Percentiles rank a stretch among this genome's conserved stretches.
Evolutionary conservation across 2,329 filamentous ascomycete species (phyloP).

Genomic region (Apiospora sp.): DNA sequence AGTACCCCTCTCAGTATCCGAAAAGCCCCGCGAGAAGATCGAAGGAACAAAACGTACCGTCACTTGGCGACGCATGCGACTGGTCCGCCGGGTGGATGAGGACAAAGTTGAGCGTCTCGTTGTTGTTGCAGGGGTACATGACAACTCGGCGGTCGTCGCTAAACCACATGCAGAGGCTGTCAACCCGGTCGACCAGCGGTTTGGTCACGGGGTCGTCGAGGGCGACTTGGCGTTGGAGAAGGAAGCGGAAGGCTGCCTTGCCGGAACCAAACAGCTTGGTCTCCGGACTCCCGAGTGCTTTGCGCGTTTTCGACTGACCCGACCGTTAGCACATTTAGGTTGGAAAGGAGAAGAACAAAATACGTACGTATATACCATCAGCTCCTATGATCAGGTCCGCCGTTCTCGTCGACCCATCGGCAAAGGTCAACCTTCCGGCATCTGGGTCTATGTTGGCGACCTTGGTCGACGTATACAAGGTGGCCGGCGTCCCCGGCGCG

Average conservation of each 20-base stretch:
- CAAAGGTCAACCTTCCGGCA: slow-evolving; percentile 33
- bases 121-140: slow-evolving; percentile 56
- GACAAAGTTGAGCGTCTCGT: slow-evolving; percentile 56
- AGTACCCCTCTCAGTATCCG: neutral
- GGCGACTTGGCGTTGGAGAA: slow-evolving; percentile 50
- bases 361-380: slow-evolving; percentile 37
- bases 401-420: slow-evolving; percentile 32
- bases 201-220: slow-evolving; percentile 45
- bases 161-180: slow-evolving; percentile 49
- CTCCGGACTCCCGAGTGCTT: slow-evolving; percentile 51
- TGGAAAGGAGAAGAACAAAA: neutral
- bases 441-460: slow-evolving; percentile 34
- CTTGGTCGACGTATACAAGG: slow-evolving; percentile 42
- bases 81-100: slow-evolving; percentile 58
- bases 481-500: slow-evolving; percentile 43
- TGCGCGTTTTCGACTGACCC: slow-evolving; percentile 42
- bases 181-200: slow-evolving; percentile 38
- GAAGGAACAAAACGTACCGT: slow-evolving; percentile 38
- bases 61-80: slow-evolving; percentile 41
- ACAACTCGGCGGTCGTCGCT: slow-evolving; percentile 52
- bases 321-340: slow-evolving; percentile 22
- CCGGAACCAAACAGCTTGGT: slow-evolving; percentile 52
- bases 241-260: slow-evolving; percentile 65
- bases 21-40: neutral
- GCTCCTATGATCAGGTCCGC: slow-evolving; percentile 37